phyloP scores from a whole-genome alignment of 495 filamentous ascomycete genomes.

The Cudoniella acicularis region DNA sequence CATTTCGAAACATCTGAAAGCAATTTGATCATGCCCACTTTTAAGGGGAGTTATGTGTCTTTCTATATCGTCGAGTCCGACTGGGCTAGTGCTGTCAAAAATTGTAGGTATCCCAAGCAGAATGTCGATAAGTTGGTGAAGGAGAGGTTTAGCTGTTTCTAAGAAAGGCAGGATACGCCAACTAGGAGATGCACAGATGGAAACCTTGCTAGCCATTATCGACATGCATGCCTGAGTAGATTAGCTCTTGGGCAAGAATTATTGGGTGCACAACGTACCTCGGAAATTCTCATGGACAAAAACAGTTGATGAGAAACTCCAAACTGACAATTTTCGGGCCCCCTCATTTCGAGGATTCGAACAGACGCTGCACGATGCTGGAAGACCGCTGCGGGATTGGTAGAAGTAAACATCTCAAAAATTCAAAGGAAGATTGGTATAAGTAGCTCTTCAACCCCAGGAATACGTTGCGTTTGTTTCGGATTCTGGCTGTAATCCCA shows the following conservation, averaged over 20 bases:
- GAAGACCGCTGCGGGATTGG: background rate
- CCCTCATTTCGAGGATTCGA: background rate
- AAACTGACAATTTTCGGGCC: background rate
- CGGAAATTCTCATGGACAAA: background rate
- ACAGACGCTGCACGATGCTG: background rate
- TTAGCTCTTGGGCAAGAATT: background rate
- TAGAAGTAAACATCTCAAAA: background rate
- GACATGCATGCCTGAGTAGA: background rate
- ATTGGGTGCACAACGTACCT: background rate
- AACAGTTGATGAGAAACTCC: background rate
- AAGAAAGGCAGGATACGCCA: background rate
- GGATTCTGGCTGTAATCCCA: background rate
- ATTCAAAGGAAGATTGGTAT: background rate
- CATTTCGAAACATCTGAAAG: background rate
- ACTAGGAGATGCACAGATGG: background rate
- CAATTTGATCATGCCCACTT: background rate
- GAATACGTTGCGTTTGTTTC: background rate
- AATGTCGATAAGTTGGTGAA: background rate
- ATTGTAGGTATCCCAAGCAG: background rate
- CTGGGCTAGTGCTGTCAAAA: background rate
- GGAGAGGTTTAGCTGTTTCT: background rate
- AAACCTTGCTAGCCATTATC: background rate
- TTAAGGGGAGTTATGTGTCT: background rate
- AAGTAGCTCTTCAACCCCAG: background rate
- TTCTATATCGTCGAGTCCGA: background rate